A percentile compares a stretch with the other conserved stretches of the same genome.
These are phyloP conservation scores for Melaleuca alternifolia DNA, from an alignment of 345 rosid genomes.

Conservation along the genomic window DNA sequence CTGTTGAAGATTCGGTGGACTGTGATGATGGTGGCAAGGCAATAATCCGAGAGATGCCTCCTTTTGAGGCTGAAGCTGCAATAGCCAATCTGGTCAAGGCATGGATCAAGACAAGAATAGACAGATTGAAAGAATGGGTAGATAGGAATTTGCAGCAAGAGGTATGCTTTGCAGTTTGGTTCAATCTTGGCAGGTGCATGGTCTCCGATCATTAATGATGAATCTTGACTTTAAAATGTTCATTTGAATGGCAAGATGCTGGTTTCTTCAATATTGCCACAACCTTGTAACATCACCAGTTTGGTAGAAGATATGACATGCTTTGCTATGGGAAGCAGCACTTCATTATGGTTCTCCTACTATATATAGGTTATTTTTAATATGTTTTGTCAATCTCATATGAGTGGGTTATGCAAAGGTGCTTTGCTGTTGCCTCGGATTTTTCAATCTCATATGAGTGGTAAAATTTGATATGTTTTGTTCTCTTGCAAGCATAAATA, in stretches of 20 bases:
- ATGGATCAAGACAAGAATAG: slow-evolving; percentile 75
- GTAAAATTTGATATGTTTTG: neutral
- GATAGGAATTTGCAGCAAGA: slow-evolving; percentile 91
- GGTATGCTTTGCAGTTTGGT: slow-evolving; percentile 22
- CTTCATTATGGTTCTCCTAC: neutral
- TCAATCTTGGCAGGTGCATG: neutral
- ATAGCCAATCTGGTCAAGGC: slow-evolving; percentile 80
- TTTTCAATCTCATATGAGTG: neutral
- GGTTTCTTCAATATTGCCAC: neutral
- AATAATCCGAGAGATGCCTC: slow-evolving; percentile 97
- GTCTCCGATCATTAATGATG: neutral
- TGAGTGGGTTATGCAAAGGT: neutral
- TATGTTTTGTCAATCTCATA: neutral
- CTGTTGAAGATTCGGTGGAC: slow-evolving; percentile 96
- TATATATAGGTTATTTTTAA: neutral
- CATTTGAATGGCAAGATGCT: neutral
- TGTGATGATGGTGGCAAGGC: slow-evolving; percentile 99
- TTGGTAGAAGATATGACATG: neutral
- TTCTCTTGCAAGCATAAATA: neutral
- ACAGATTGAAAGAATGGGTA: slow-evolving; percentile 83
- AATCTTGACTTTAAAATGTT: neutral
- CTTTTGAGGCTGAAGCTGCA: slow-evolving; percentile 87
- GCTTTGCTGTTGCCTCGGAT: neutral
- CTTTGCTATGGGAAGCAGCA: neutral
- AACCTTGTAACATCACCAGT: neutral